Evolutionary conservation across 2,329 filamentous ascomycete genomes (phyloP).

Genomic region (Trichoderma aggressivum): DNA sequence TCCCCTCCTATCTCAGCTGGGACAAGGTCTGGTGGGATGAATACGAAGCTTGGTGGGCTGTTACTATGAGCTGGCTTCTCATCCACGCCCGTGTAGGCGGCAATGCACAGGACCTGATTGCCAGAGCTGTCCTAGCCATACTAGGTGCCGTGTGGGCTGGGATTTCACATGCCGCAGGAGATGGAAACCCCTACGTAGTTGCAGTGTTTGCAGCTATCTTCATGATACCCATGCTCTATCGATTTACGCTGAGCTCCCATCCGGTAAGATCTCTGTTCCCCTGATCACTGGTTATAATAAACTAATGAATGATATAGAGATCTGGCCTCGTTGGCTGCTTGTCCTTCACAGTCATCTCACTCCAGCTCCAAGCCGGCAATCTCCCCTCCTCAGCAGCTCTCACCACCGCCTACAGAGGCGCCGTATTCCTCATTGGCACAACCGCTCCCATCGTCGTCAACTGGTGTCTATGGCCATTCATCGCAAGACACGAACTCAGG

Average conservation of each 20-base stretch:
- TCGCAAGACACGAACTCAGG: slow-evolving; percentile 56
- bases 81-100: slow-evolving; percentile 51
- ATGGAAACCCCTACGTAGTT: slow-evolving; percentile 54
- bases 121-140: slow-evolving; percentile 46
- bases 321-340: slow-evolving; percentile 58
- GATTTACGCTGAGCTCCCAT: slow-evolving; percentile 53
- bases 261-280: slow-evolving; percentile 37
- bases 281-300: background rate
- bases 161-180: slow-evolving; percentile 46
- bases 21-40: slow-evolving; percentile 52
- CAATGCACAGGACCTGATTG: slow-evolving; percentile 56
- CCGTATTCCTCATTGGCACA: slow-evolving; percentile 52
- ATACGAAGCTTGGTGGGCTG: slow-evolving; percentile 57
- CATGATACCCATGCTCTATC: slow-evolving; percentile 59
- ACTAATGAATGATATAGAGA: slow-evolving; percentile 34
- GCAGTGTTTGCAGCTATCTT: slow-evolving; percentile 53
- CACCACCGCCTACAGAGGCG: slow-evolving; percentile 46
- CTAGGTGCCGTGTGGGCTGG: slow-evolving; percentile 55
- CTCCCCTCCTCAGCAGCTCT: slow-evolving; percentile 34
- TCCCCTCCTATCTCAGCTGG: slow-evolving; percentile 50
- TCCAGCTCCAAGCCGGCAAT: slow-evolving; percentile 37
- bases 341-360: slow-evolving; percentile 53
- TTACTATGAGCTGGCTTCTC: slow-evolving; percentile 55
- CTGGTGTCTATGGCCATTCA: slow-evolving; percentile 60
- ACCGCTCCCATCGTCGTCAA: slow-evolving; percentile 53